Conservation (phyloP, 2,329 filamentous ascomycete genomes). For the Blastomyces gilchristii region DNA sequence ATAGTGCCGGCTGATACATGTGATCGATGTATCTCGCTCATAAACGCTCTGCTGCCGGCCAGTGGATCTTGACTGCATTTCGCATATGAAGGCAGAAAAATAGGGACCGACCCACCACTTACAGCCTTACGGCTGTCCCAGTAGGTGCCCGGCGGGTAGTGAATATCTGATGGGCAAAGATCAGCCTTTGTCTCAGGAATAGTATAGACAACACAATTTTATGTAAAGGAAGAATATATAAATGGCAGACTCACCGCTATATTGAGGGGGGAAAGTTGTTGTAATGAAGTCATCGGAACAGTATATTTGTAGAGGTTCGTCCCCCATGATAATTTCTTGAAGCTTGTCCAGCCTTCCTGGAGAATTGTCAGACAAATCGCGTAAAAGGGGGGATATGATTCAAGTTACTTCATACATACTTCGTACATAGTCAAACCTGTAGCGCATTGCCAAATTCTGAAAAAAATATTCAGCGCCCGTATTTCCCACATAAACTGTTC, state of each 20-base stretch:
- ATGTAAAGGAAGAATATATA: not conserved
- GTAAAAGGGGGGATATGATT: not conserved
- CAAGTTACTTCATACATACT: not conserved
- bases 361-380: not conserved
- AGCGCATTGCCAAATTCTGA: not conserved
- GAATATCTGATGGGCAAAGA: not conserved
- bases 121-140: not conserved
- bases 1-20: not conserved
- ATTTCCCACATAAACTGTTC: not conserved
- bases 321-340: not conserved
- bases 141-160: not conserved
- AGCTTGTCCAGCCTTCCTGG: not conserved
- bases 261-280: not conserved
- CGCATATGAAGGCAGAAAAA: too few species aligned
- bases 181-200: not conserved
- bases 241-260: not conserved
- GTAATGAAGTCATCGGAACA: not conserved
- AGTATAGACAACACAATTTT: not conserved
- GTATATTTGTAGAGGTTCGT: not conserved
- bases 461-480: not conserved
- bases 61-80: not conserved
- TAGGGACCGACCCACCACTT: not conserved
- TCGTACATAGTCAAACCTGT: not conserved
- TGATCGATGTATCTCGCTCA: too few species aligned
- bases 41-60: not conserved